These are phyloP conservation scores for Russula emetica DNA, from an alignment of 768 basidiomycete species.

Conservation along the genomic window DNA sequence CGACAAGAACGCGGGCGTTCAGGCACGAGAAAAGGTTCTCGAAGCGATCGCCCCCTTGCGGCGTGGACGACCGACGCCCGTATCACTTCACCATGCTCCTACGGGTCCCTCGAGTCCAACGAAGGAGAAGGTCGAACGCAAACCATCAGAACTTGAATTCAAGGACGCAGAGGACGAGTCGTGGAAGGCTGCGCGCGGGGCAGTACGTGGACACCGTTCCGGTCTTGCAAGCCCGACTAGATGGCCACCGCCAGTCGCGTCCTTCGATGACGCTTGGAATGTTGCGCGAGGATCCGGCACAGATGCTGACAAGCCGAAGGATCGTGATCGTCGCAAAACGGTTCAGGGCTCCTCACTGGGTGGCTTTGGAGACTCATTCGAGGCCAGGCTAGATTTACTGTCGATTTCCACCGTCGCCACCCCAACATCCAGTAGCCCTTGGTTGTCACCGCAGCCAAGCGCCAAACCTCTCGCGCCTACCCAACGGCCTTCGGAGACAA, in stretches of 20 bases:
- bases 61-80: slow-evolving; percentile 53
- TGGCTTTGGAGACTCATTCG: slow-evolving; percentile 62
- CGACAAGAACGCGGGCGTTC: slow-evolving; percentile 50
- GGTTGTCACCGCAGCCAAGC: slow-evolving; percentile 3
- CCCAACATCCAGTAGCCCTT: slow-evolving; percentile 11
- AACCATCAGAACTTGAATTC: slow-evolving; percentile 30
- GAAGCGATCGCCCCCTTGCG: slow-evolving; percentile 80
- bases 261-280: slow-evolving; percentile 25
- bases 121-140: slow-evolving; percentile 25
- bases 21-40: slow-evolving; percentile 71
- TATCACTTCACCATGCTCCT: slow-evolving; percentile 22
- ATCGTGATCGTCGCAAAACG: slow-evolving; percentile 26
- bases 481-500: slow-evolving; percentile 13
- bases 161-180: slow-evolving; percentile 32
- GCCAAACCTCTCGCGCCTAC: slow-evolving; percentile 12
- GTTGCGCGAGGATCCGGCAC: slow-evolving; percentile 4
- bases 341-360: slow-evolving; percentile 20
- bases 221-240: slow-evolving; percentile 24
- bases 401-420: slow-evolving; percentile 11
- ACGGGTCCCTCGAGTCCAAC: slow-evolving; percentile 33
- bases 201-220: slow-evolving; percentile 28
- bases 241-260: slow-evolving; percentile 12
- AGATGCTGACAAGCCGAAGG: slow-evolving; percentile 22
- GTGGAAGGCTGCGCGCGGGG: slow-evolving; percentile 26
- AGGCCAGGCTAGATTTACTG: slow-evolving; percentile 29